A percentile compares a stretch with the other conserved stretches of the same genome.
Conservation (phyloP, 441 rosid species). For the Capsella rubella region DNA sequence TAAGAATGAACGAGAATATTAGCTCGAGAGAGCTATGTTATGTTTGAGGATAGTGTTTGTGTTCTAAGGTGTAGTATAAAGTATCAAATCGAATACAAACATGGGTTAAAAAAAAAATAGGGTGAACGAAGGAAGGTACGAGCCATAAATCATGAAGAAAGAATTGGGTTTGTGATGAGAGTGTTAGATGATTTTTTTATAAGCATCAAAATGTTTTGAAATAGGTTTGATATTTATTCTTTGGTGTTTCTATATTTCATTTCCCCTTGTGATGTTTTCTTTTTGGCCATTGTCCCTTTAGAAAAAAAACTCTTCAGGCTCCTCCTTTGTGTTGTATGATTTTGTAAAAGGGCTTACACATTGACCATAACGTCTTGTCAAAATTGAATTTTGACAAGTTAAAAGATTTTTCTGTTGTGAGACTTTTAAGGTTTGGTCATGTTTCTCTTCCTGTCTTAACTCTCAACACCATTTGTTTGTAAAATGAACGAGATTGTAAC, state of each 20-base stretch:
- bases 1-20: constrained; percentile 15
- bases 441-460: neutral
- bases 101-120: neutral
- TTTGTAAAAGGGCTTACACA: constrained; percentile 14
- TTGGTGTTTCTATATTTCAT: constrained; percentile 21
- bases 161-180: constrained; percentile 9
- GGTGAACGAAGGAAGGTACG: constrained; percentile 2
- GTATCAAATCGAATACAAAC: neutral
- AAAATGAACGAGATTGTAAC: neutral
- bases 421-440: neutral
- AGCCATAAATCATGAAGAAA: constrained; percentile 26
- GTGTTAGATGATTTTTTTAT: constrained; percentile 15
- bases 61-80: constrained; percentile 21
- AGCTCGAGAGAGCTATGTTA: neutral
- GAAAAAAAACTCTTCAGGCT: constrained; percentile 3
- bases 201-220: constrained; percentile 6
- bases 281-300: neutral
- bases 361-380: constrained; percentile 22
- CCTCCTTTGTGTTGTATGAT: constrained; percentile 27
- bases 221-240: constrained; percentile 36
- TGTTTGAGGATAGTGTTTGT: constrained; percentile 25
- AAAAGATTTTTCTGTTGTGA: neutral
- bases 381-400: constrained; percentile 7
- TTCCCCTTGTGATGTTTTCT: neutral
- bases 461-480: neutral